These are phyloP conservation scores for Polyporus arcularius DNA, from an alignment of 768 basidiomycete genomes.

Conservation along the genomic window DNA sequence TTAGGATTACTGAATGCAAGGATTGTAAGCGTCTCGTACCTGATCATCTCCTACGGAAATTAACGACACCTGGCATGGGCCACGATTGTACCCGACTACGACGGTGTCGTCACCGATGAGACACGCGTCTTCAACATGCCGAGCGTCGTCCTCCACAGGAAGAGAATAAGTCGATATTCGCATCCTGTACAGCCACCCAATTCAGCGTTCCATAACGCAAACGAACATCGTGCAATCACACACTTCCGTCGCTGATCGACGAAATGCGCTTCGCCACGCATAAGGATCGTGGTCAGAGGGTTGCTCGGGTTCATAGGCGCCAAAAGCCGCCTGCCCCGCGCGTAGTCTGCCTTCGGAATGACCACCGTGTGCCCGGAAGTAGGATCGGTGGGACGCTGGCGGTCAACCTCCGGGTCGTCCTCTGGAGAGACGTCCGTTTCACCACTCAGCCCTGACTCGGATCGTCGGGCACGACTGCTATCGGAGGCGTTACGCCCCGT, in stretches of 20 bases:
- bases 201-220: conserved; percentile 6
- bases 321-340: conserved; percentile 28
- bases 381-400: not conserved
- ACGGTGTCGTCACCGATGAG: conserved; percentile 39
- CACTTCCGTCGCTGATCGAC: conserved; percentile 26
- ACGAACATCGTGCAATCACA: not conserved
- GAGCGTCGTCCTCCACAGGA: conserved; percentile 11
- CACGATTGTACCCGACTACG: conserved; percentile 44
- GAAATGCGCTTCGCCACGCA: conserved; percentile 33
- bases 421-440: not conserved
- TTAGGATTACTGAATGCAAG: not conserved
- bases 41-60: conserved; percentile 33
- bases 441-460: not conserved
- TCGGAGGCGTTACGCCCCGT: not conserved
- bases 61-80: conserved; percentile 45
- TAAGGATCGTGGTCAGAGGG: conserved; percentile 27
- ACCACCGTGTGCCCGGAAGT: conserved; percentile 16
- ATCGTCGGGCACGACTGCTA: not conserved
- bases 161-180: conserved; percentile 22
- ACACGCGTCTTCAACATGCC: conserved; percentile 49
- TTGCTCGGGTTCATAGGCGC: conserved; percentile 17
- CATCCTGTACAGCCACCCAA: conserved; percentile 16
- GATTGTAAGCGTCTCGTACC: conserved; percentile 14
- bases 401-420: not conserved
- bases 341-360: conserved; percentile 27